A percentile compares a stretch with the other conserved stretches of the same genome.
phyloP scores from a whole-genome alignment of 495 filamentous ascomycete species.

The Penicillium diatomitis region DNA sequence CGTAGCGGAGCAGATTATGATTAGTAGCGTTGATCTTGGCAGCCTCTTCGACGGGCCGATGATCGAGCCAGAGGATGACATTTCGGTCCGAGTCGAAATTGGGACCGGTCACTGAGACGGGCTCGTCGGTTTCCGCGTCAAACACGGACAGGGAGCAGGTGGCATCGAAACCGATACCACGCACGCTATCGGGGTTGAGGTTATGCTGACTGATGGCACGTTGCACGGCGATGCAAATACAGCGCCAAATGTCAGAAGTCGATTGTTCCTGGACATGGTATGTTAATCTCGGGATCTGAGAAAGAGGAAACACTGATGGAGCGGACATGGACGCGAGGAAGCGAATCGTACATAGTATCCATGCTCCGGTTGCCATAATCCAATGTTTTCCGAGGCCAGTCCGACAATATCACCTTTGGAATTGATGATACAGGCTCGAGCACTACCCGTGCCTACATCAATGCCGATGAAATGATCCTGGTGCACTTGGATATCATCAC shows the following conservation, averaged over 20 bases:
- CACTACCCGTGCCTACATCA: constrained; percentile 93
- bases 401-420: constrained; percentile 85
- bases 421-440: constrained; percentile 90
- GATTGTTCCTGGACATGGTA: constrained; percentile 82
- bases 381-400: constrained; percentile 81
- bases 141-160: constrained; percentile 94
- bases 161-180: constrained; percentile 91
- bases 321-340: no score
- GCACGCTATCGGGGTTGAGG: constrained; percentile 61
- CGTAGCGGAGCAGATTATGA: constrained; percentile 89
- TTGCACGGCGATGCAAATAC: constrained; percentile 76
- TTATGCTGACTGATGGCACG: constrained; percentile 68
- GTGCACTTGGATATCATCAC: constrained; percentile 45
- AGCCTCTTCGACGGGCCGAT: constrained; percentile 82
- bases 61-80: constrained; percentile 87
- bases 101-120: constrained; percentile 78
- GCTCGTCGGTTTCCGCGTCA: constrained; percentile 77
- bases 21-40: constrained; percentile 83
- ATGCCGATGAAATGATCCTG: constrained; percentile 76
- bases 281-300: constrained; percentile 7
- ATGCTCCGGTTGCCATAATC: constrained; percentile 85
- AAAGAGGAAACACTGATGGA: no score
- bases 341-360: constrained; percentile 65
- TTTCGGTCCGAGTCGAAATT: constrained; percentile 82
- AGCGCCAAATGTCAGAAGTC: constrained; percentile 88